A percentile compares a stretch with the other conserved stretches of the same genome.
Conservation (phyloP, 1,284 basidiomycete genomes). For the Vanrija humicola region DNA sequence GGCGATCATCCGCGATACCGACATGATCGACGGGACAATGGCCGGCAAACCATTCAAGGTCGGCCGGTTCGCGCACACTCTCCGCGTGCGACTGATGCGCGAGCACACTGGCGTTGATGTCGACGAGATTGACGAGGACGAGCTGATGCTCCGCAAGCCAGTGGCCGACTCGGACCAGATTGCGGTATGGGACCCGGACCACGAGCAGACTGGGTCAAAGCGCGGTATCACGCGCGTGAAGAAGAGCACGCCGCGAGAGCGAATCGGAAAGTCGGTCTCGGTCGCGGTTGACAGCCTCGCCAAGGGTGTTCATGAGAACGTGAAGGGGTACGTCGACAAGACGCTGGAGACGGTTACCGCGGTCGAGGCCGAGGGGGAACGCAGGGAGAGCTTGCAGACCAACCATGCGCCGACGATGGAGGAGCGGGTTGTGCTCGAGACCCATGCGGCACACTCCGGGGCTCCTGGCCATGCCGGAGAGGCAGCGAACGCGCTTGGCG, state of each 20-base stretch:
- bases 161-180: conserved; percentile 57
- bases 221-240: conserved; percentile 47
- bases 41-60: conserved; percentile 92
- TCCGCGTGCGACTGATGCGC: conserved; percentile 90
- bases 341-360: conserved; percentile 51
- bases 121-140: conserved; percentile 78
- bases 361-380: no score
- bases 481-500: conserved; percentile 13
- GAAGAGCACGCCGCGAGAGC: conserved; percentile 30
- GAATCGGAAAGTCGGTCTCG: conserved; percentile 34
- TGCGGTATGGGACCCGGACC: conserved; percentile 72
- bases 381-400: background rate
- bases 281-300: conserved; percentile 34
- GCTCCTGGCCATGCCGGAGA: conserved; percentile 27
- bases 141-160: conserved; percentile 59
- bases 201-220: conserved; percentile 58
- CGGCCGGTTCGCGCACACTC: conserved; percentile 90
- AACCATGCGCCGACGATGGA: conserved; percentile 25
- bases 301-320: conserved; percentile 46
- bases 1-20: conserved; percentile 88
- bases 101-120: conserved; percentile 96
- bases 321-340: conserved; percentile 44
- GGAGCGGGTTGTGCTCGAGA: conserved; percentile 55
- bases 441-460: conserved; percentile 13
- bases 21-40: conserved; percentile 92